Percentiles rank a stretch among this genome's conserved stretches.
Conservation (phyloP, 2,329 filamentous ascomycete genomes). For the Curvularia sp. region DNA sequence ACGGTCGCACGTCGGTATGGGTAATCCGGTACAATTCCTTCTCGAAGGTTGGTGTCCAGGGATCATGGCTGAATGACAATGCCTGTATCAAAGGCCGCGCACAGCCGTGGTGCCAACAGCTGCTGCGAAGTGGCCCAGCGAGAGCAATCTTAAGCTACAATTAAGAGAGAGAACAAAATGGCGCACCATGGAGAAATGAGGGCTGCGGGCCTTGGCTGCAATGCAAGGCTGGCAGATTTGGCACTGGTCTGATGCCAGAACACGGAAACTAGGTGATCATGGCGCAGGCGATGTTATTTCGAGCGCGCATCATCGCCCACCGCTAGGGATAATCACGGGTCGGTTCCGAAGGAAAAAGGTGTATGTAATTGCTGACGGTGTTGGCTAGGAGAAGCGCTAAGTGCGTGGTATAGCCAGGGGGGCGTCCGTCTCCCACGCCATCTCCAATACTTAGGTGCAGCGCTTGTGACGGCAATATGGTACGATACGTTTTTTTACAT, state of each 20-base stretch:
- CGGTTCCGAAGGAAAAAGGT: conserved; percentile 15
- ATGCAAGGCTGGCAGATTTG: conserved; percentile 12
- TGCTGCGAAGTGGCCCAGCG: conserved; percentile 10
- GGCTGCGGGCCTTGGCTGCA: not conserved
- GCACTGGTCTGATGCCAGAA: not conserved
- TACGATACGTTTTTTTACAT: conserved; percentile 19
- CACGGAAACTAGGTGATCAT: conserved; percentile 14
- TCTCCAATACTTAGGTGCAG: conserved; percentile 25
- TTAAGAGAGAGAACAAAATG: conserved; percentile 3
- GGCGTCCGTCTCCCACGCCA: conserved; percentile 29
- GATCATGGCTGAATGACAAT: conserved; percentile 28
- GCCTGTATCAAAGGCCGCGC: conserved; percentile 25
- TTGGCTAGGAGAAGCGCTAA: conserved; percentile 7
- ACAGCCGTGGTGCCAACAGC: conserved; percentile 18
- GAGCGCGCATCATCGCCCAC: conserved; percentile 12
- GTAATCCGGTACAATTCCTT: conserved; percentile 31
- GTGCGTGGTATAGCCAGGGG: conserved; percentile 20
- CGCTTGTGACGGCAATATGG: conserved; percentile 24
- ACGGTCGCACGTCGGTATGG: conserved; percentile 28
- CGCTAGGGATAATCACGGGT: conserved; percentile 19
- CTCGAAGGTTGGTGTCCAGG: conserved; percentile 29
- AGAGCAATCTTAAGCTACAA: conserved; percentile 8
- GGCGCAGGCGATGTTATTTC: conserved; percentile 19
- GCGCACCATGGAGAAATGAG: conserved; percentile 1
- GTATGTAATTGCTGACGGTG: conserved; percentile 11